Conservation (phyloP, 192 early-diverging fungal genomes). For the Diversispora eburnea region DNA sequence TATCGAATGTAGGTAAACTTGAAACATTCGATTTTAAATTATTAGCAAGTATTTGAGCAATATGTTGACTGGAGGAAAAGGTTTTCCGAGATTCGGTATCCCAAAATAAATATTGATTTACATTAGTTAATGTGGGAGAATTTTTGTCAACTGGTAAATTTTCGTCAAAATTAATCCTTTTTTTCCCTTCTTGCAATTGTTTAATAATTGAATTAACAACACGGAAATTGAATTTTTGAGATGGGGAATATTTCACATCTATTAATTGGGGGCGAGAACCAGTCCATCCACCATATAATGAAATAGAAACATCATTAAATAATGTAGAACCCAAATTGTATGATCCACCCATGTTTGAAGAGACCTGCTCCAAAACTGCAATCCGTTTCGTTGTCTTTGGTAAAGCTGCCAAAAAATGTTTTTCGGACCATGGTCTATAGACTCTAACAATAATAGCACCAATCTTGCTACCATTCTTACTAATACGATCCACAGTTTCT, state of each 20-base stretch:
- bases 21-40: conserved; percentile 39
- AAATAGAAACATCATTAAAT: conserved; percentile 70
- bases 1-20: conserved; percentile 47
- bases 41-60: conserved; percentile 43
- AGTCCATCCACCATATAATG: conserved; percentile 52
- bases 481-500: conserved; percentile 44
- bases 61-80: conserved; percentile 46
- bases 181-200: conserved; percentile 27
- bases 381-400: conserved; percentile 65
- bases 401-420: conserved; percentile 63
- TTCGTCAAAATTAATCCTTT: conserved; percentile 15
- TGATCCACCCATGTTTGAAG: conserved; percentile 19
- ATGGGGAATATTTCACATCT: conserved; percentile 38
- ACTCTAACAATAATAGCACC: conserved; percentile 78
- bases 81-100: conserved; percentile 50
- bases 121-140: conserved; percentile 36
- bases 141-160: conserved; percentile 34
- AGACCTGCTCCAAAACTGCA: conserved; percentile 70
- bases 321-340: conserved; percentile 42
- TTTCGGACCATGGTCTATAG: conserved; percentile 81
- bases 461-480: conserved; percentile 34
- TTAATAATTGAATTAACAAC: conserved; percentile 38
- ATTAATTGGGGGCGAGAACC: conserved; percentile 44
- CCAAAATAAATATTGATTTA: conserved; percentile 55
- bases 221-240: conserved; percentile 31